phyloP scores from a whole-genome alignment of 2,329 filamentous ascomycete species.

The Xylaria sp. region DNA sequence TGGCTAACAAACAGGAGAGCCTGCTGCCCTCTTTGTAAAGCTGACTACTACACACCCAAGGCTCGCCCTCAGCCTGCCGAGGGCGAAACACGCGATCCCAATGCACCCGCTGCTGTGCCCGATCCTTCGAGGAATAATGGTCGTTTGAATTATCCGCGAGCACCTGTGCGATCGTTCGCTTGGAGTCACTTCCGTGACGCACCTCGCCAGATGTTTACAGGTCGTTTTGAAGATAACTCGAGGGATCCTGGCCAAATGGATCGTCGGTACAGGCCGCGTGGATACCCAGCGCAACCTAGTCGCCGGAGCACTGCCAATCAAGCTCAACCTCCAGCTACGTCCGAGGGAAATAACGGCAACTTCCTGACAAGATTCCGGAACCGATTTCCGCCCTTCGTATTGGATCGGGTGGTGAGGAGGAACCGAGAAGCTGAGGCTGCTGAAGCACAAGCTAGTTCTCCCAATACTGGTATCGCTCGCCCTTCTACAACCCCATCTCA shows the following conservation, averaged over 20 bases:
- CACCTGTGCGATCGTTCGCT: slow-evolving; percentile 47
- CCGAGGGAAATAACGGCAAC: slow-evolving; percentile 26
- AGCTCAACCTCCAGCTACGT: slow-evolving; percentile 3
- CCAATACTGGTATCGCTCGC: slow-evolving; percentile 34
- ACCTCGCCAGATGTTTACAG: slow-evolving; percentile 37
- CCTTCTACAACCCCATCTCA: slow-evolving; percentile 50
- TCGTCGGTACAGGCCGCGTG: slow-evolving; percentile 22
- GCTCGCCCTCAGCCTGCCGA: slow-evolving; percentile 66
- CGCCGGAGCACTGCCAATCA: slow-evolving; percentile 15
- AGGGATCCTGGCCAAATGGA: slow-evolving; percentile 20
- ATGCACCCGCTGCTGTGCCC: slow-evolving; percentile 34
- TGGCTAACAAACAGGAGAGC: slow-evolving; percentile 94
- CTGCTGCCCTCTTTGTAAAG: slow-evolving; percentile 96
- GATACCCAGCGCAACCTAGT: slow-evolving; percentile 4
- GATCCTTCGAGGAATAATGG: slow-evolving; percentile 47
- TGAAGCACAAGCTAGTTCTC: slow-evolving; percentile 21
- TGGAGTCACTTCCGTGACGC: slow-evolving; percentile 43
- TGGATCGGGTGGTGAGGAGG: slow-evolving; percentile 35
- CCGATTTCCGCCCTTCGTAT: slow-evolving; percentile 37
- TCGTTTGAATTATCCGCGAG: slow-evolving; percentile 55
- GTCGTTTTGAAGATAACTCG: slow-evolving; percentile 31
- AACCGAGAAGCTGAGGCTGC: slow-evolving; percentile 33
- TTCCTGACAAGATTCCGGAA: slow-evolving; percentile 35
- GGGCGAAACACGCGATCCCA: slow-evolving; percentile 43
- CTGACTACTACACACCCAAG: slow-evolving; percentile 96